These are phyloP conservation scores for Spathaspora sp. DNA, from an alignment of 1,139 yeast species.

Conservation along the genomic window DNA sequence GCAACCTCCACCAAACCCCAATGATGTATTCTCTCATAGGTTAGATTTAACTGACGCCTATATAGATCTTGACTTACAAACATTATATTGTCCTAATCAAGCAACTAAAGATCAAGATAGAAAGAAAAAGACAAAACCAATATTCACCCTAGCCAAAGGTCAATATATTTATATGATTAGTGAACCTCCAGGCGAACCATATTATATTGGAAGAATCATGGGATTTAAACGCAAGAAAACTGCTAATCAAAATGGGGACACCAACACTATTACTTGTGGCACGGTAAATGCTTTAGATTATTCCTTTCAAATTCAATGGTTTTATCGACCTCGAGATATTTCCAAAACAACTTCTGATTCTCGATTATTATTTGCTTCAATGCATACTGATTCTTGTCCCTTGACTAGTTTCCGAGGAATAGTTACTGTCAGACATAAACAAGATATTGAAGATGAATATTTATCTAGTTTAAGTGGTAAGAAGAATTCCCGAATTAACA, in stretches of 20 bases:
- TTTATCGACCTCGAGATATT: conserved; percentile 85
- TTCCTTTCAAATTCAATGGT: conserved; percentile 82
- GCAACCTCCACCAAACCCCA: conserved; percentile 34
- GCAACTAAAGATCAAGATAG: conserved; percentile 4
- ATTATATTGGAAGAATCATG: conserved; percentile 81
- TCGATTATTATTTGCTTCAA: conserved; percentile 75
- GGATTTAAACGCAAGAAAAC: conserved; percentile 57
- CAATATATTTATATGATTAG: conserved; percentile 84
- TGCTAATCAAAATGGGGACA: neutral
- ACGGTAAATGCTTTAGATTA: conserved; percentile 46
- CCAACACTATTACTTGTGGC: conserved; percentile 4
- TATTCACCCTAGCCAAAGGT: conserved; percentile 40
- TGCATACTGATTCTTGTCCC: conserved; percentile 87
- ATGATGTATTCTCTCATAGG: conserved; percentile 38
- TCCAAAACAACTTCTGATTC: conserved; percentile 68
- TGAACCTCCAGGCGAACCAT: conserved; percentile 96
- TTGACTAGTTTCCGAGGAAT: conserved; percentile 73
- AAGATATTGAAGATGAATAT: conserved; percentile 54
- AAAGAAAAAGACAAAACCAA: conserved; percentile 9
- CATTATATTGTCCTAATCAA: conserved; percentile 37
- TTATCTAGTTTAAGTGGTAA: conserved; percentile 9
- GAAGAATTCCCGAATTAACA: conserved; percentile 7
- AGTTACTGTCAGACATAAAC: conserved; percentile 66
- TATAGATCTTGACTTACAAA: conserved; percentile 31
- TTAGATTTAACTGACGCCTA: conserved; percentile 36